phyloP scores from a whole-genome alignment of 23 red algal genomes.

The Gracilaria vermiculophylla region DNA sequence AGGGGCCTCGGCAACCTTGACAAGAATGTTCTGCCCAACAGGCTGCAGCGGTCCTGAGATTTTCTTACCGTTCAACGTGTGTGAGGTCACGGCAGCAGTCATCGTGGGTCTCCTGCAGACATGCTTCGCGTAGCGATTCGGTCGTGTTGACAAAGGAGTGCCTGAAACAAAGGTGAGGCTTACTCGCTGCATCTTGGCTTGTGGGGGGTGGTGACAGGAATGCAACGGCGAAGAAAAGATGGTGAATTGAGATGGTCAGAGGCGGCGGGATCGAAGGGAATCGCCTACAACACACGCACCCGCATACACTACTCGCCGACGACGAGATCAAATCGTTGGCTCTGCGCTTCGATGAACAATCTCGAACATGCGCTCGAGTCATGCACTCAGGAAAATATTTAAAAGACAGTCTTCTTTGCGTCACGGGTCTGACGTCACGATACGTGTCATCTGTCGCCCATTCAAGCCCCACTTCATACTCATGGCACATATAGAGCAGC shows the following conservation, averaged over 20 bases:
- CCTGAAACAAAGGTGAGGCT: not conserved
- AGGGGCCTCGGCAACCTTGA: constrained; percentile 76
- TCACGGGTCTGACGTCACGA: not conserved
- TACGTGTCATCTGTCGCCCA: too few species aligned
- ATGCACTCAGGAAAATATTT: not conserved
- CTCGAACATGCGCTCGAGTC: not conserved
- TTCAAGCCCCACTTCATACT: too few species aligned
- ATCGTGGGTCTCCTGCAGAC: not conserved
- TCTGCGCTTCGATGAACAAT: not conserved
- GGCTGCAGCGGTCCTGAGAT: constrained; percentile 65
- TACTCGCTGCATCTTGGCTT: not conserved
- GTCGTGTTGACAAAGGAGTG: not conserved
- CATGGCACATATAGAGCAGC: too few species aligned
- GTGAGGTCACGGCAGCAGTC: constrained; percentile 54
- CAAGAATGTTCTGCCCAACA: constrained; percentile 73
- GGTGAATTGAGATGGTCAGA: not conserved
- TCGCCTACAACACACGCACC: not conserved
- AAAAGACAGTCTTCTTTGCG: not conserved
- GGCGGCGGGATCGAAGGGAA: not conserved
- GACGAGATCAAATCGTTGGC: constrained; percentile 12
- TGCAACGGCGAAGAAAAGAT: not conserved
- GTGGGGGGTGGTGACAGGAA: not conserved
- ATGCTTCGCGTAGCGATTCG: not conserved
- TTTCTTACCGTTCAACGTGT: constrained; percentile 63
- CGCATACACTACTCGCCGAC: too few species aligned